A percentile compares a stretch with the other conserved stretches of the same genome.
Evolutionary conservation across 768 basidiomycete genomes (phyloP).

Genomic region (Serendipita sp.): DNA sequence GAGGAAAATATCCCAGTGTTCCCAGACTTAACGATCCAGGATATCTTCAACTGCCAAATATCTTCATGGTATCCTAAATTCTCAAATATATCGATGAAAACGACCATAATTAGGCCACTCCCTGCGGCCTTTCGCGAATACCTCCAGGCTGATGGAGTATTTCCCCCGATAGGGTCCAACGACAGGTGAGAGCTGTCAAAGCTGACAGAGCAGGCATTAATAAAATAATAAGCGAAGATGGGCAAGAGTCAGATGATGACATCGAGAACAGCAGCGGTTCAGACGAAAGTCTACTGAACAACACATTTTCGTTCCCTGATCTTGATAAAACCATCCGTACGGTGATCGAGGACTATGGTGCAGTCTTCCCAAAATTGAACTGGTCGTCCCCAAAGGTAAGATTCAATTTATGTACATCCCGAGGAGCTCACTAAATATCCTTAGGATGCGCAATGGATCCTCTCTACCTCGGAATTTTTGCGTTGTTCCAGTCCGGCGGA

Average conservation of each 20-base stretch:
- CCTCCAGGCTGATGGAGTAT: slow-evolving; percentile 69
- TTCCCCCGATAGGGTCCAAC: slow-evolving; percentile 68
- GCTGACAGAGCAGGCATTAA: not conserved
- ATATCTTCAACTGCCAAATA: slow-evolving; percentile 60
- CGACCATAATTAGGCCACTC: slow-evolving; percentile 57
- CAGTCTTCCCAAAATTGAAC: slow-evolving; percentile 91
- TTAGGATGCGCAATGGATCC: slow-evolving; percentile 84
- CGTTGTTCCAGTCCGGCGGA: slow-evolving; percentile 80
- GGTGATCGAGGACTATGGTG: slow-evolving; percentile 50
- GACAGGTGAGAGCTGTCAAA: slow-evolving; percentile 36
- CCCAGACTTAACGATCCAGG: slow-evolving; percentile 32
- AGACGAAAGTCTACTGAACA: slow-evolving; percentile 15
- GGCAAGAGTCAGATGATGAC: slow-evolving; percentile 19
- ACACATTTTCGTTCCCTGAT: slow-evolving; percentile 55
- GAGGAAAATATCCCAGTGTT: slow-evolving; percentile 22
- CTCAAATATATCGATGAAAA: slow-evolving; percentile 44
- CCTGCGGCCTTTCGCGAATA: slow-evolving; percentile 47
- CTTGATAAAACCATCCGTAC: slow-evolving; percentile 57
- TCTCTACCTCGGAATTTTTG: slow-evolving; percentile 67
- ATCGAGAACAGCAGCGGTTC: slow-evolving; percentile 15
- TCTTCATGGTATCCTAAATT: slow-evolving; percentile 74
- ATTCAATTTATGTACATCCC: not conserved
- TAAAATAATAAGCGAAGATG: not conserved
- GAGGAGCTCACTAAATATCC: not conserved
- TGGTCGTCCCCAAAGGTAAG: slow-evolving; percentile 83